Evolutionary conservation across 2,329 filamentous ascomycete genomes (phyloP).

Genomic region (Phoma sp.): DNA sequence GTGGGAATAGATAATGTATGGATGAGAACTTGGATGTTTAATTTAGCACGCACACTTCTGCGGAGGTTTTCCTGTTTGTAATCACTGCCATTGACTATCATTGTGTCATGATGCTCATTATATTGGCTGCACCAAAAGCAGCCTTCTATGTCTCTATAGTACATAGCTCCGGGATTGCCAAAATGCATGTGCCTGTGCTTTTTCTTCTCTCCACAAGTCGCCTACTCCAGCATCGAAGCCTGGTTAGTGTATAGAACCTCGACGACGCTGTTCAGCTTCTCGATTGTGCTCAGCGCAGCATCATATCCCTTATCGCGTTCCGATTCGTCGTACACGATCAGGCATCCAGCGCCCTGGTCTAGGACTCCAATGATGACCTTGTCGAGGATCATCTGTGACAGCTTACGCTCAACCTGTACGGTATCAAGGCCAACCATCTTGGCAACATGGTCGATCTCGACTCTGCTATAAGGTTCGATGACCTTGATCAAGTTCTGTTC

Average conservation of each 20-base stretch:
- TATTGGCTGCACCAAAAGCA: conserved; percentile 24
- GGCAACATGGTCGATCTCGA: conserved; percentile 95
- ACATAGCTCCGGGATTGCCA: conserved; percentile 27
- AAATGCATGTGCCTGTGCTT: neutral
- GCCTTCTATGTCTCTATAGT: conserved; percentile 41
- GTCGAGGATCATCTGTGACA: conserved; percentile 99
- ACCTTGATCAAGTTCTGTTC: conserved; percentile 99
- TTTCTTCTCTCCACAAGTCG: neutral
- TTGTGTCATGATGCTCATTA: conserved; percentile 22
- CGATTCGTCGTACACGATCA: conserved; percentile 96
- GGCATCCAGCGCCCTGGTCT: conserved; percentile 95
- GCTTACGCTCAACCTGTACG: conserved; percentile 95
- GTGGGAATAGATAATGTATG: neutral
- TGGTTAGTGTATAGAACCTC: conserved; percentile 98
- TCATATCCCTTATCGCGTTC: conserved; percentile 94
- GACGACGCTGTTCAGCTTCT: conserved; percentile 95
- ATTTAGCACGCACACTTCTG: neutral
- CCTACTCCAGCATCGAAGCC: conserved; percentile 88
- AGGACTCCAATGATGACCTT: conserved; percentile 98
- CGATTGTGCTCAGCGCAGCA: conserved; percentile 90
- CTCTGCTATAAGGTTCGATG: conserved; percentile 96
- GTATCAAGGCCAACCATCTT: conserved; percentile 97
- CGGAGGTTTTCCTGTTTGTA: neutral
- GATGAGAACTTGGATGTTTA: neutral
- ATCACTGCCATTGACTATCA: conserved; percentile 15